These are phyloP conservation scores for Epichloe amarillans DNA, from an alignment of 2,329 filamentous ascomycete genomes.

Conservation along the genomic window DNA sequence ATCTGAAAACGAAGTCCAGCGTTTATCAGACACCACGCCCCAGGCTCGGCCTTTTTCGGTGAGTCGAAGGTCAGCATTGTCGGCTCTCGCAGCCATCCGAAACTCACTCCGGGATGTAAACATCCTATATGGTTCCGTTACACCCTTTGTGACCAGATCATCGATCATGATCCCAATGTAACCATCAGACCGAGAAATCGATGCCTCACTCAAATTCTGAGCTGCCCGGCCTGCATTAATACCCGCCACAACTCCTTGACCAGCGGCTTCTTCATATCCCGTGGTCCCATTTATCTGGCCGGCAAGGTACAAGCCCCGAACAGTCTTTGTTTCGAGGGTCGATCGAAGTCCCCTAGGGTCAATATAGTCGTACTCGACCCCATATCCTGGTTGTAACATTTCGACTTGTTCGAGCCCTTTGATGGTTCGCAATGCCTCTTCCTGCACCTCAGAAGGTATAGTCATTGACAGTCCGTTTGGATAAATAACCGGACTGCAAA, in stretches of 20 bases:
- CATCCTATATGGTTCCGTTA: slow-evolving; percentile 95
- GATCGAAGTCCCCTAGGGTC: slow-evolving; percentile 77
- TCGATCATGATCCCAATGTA: slow-evolving; percentile 99
- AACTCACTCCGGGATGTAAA: slow-evolving; percentile 95
- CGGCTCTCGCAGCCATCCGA: slow-evolving; percentile 78
- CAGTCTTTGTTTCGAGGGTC: slow-evolving; percentile 90
- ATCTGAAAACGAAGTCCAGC: slow-evolving; percentile 59
- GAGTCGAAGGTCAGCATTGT: slow-evolving; percentile 84
- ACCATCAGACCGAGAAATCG: slow-evolving; percentile 68
- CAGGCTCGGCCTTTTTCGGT: slow-evolving; percentile 64
- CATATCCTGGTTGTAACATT: slow-evolving; percentile 93
- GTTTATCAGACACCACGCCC: slow-evolving; percentile 64
- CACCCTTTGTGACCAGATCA: slow-evolving; percentile 90
- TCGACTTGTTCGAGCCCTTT: slow-evolving; percentile 74
- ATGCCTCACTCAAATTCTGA: slow-evolving; percentile 48
- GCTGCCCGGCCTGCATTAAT: slow-evolving; percentile 85
- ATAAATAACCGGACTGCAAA: slow-evolving; percentile 79
- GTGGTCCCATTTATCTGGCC: slow-evolving; percentile 98
- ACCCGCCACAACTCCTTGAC: slow-evolving; percentile 82
- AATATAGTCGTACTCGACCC: slow-evolving; percentile 97
- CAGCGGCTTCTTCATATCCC: slow-evolving; percentile 93
- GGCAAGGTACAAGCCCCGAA: slow-evolving; percentile 77
- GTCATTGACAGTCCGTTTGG: slow-evolving; percentile 98
- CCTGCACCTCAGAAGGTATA: slow-evolving; percentile 76
- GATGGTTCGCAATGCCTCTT: slow-evolving; percentile 72